Conservation (phyloP, 116 monocot species). For the Cymodocea nodosa region DNA sequence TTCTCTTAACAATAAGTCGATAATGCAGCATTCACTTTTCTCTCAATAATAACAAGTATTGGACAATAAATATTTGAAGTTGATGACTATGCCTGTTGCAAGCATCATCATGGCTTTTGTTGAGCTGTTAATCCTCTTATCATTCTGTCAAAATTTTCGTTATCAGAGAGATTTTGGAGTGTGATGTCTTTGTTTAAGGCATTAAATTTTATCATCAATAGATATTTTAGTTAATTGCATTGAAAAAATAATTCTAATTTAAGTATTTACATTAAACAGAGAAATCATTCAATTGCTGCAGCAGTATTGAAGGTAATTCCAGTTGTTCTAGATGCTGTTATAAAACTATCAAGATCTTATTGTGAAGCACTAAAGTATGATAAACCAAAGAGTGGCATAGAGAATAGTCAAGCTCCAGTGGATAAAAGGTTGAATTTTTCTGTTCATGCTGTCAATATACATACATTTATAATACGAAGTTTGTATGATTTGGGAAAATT, state of each 20-base stretch:
- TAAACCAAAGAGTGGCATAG: not conserved
- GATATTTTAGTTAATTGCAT: too few relatives aligned
- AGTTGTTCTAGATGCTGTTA: slow-evolving; percentile 53
- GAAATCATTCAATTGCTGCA: slow-evolving; percentile 33
- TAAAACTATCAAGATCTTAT: slow-evolving; percentile 66
- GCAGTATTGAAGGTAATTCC: slow-evolving; percentile 59
- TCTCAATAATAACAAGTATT: too few relatives aligned
- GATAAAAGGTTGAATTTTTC: slow-evolving; percentile 22
- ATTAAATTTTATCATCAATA: not conserved
- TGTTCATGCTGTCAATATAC: slow-evolving; percentile 30
- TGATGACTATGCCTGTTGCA: not conserved
- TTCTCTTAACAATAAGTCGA: too few relatives aligned
- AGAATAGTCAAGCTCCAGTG: not conserved
- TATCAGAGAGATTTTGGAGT: not conserved
- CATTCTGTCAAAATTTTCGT: not conserved
- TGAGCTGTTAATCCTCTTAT: too few relatives aligned
- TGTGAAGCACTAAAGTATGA: slow-evolving; percentile 26
- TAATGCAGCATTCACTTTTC: too few relatives aligned
- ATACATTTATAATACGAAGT: slow-evolving; percentile 31
- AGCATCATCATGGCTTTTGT: not conserved
- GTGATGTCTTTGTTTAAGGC: not conserved
- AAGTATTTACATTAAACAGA: slow-evolving; percentile 40
- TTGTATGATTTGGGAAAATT: slow-evolving; percentile 63
- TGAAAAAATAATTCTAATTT: not conserved
- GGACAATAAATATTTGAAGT: not conserved